These are phyloP conservation scores for Rachicladosporium sp. DNA, from an alignment of 2,329 filamentous ascomycete genomes.

Conservation along the genomic window DNA sequence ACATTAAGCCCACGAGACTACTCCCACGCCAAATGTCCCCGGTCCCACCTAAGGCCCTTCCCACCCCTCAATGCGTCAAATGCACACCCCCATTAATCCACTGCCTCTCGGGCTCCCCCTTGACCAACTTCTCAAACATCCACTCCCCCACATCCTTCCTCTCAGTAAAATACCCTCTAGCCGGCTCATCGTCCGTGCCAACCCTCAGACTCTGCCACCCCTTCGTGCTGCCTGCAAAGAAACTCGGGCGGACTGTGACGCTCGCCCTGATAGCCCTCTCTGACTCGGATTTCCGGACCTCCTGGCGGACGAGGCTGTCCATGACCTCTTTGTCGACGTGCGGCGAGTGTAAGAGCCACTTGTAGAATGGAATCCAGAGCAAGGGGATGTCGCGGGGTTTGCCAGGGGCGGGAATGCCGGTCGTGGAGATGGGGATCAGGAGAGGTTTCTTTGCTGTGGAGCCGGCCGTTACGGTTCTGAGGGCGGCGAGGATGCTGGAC, in stretches of 20 bases:
- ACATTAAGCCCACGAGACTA: too few species aligned
- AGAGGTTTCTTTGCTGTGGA: constrained; percentile 15
- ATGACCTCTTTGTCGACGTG: constrained; percentile 30
- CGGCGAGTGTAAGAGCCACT: constrained; percentile 21
- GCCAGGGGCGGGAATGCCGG: constrained; percentile 21
- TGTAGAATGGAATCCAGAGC: constrained; percentile 23
- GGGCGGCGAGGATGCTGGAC: constrained; percentile 19
- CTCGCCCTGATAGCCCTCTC: constrained; percentile 15
- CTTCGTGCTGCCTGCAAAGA: constrained; percentile 23
- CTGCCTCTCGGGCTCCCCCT: constrained; percentile 10
- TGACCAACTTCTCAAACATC: constrained; percentile 26
- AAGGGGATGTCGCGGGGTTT: constrained; percentile 26
- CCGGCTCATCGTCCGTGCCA: constrained; percentile 22
- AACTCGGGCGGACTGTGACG: constrained; percentile 25
- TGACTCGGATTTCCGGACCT: constrained; percentile 11
- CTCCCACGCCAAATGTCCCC: too few species aligned
- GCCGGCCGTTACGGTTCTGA: constrained; percentile 12
- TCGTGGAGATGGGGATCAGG: constrained; percentile 26
- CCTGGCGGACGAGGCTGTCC: constrained; percentile 21
- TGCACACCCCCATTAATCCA: constrained; percentile 24
- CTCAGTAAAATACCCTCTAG: constrained; percentile 26
- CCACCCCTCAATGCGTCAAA: constrained; percentile 12
- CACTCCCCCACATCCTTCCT: constrained; percentile 29
- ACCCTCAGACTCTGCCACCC: constrained; percentile 21
- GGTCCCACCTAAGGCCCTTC: not conserved